A percentile compares a stretch with the other conserved stretches of the same genome.
Conservation (phyloP, 2,329 filamentous ascomycete species). For the Rugonectria rugulosa region DNA sequence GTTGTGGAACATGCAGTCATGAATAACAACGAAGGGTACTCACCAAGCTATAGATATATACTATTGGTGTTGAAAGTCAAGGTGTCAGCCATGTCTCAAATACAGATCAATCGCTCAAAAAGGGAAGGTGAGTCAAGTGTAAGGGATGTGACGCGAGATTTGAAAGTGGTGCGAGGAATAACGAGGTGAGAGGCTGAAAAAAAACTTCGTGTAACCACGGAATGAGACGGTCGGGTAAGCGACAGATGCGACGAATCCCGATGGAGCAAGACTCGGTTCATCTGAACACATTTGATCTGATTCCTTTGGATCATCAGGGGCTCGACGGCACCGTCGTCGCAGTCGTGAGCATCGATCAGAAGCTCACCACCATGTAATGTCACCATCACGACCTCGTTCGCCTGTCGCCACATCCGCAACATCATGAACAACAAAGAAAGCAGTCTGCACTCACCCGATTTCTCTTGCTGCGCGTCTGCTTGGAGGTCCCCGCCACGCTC, state of each 20-base stretch:
- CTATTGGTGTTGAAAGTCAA: slow-evolving; percentile 39
- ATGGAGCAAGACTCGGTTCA: not conserved
- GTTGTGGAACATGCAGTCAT: not conserved
- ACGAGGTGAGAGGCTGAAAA: not conserved
- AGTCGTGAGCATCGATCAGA: not conserved
- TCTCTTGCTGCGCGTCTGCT: slow-evolving; percentile 66
- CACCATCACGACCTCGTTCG: not conserved
- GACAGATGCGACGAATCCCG: not conserved
- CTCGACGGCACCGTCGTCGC: not conserved
- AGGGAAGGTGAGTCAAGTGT: not conserved
- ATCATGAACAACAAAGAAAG: not conserved
- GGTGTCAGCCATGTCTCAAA: slow-evolving; percentile 27
- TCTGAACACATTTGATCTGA: slow-evolving; percentile 24
- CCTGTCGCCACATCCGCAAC: slow-evolving; percentile 2
- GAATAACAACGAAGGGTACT: slow-evolving; percentile 35
- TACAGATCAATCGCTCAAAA: not conserved
- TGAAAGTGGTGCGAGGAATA: not conserved
- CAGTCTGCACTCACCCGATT: slow-evolving; percentile 57
- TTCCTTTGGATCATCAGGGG: not conserved
- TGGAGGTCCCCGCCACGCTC: slow-evolving; percentile 38
- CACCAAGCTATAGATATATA: slow-evolving; percentile 71
- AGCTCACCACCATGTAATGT: not conserved
- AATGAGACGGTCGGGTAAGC: not conserved
- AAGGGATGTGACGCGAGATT: not conserved
- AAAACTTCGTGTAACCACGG: not conserved